Percentiles rank a stretch among this genome's conserved stretches.
These are phyloP conservation scores for Colletotrichum sp. DNA, from an alignment of 2,329 filamentous ascomycete species.

Conservation along the genomic window DNA sequence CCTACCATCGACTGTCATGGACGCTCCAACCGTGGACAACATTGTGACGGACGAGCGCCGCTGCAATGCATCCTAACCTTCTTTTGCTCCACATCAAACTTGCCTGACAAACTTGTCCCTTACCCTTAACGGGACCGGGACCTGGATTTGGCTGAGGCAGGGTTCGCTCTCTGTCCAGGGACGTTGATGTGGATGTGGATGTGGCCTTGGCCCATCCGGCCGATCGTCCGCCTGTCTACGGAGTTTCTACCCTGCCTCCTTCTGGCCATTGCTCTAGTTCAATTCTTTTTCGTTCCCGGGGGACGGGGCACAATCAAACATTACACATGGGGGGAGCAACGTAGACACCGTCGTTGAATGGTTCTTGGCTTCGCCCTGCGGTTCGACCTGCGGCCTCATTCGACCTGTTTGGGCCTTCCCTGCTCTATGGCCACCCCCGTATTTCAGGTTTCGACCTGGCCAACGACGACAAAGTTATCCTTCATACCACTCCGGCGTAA, in stretches of 20 bases:
- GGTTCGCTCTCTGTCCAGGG: conserved; percentile 5
- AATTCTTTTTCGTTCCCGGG: not conserved
- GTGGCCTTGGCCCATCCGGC: not conserved
- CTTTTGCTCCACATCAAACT: not conserved
- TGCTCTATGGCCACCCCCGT: not conserved
- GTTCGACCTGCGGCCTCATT: not conserved
- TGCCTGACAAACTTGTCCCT: not conserved
- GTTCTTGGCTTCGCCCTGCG: not conserved
- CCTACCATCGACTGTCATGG: not conserved
- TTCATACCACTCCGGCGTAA: not conserved
- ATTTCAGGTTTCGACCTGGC: not conserved
- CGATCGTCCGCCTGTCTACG: conserved; percentile 1
- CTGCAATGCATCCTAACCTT: not conserved
- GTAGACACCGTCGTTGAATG: not conserved
- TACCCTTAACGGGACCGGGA: not conserved
- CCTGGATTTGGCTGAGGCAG: not conserved
- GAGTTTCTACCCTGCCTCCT: not conserved
- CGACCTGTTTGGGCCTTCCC: not conserved
- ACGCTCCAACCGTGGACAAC: not conserved
- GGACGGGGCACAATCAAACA: not conserved
- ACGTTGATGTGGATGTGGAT: conserved; percentile 5
- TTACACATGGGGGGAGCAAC: not conserved
- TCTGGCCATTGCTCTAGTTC: conserved; percentile 1
- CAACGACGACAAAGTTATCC: not conserved
- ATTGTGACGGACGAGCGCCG: not conserved